These are phyloP conservation scores for Alopecurus myosuroides DNA, from an alignment of 176 grass and related monocot genomes.

Conservation along the genomic window DNA sequence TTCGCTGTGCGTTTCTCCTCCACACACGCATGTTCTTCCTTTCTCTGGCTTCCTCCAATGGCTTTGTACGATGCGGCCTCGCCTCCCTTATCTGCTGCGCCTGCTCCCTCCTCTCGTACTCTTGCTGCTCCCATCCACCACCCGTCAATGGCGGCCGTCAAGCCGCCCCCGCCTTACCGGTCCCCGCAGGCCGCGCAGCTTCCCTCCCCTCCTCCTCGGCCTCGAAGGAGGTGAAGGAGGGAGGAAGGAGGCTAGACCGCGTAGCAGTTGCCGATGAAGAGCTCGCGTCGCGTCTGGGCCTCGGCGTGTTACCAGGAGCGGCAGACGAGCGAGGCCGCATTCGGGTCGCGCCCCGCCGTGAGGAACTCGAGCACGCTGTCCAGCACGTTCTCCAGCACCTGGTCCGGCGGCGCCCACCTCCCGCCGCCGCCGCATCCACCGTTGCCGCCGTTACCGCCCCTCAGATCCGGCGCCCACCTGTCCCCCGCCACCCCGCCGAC, in stretches of 20 bases:
- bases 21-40: too few relatives aligned
- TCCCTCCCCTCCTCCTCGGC: too few relatives aligned
- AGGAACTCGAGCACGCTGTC: slow-evolving; percentile 88
- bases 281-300: slow-evolving; percentile 74
- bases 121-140: too few relatives aligned
- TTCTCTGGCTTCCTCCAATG: too few relatives aligned
- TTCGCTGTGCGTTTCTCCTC: too few relatives aligned
- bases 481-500: slow-evolving; percentile 20
- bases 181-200: too few relatives aligned
- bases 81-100: too few relatives aligned
- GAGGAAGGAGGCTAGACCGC: slow-evolving; percentile 83
- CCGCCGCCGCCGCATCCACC: not conserved
- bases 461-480: slow-evolving; percentile 61
- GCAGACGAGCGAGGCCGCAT: slow-evolving; percentile 75
- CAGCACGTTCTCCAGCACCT: slow-evolving; percentile 84
- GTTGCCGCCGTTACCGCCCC: slow-evolving; percentile 27
- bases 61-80: too few relatives aligned
- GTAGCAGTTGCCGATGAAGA: slow-evolving; percentile 99
- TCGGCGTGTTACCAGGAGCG: slow-evolving; percentile 82
- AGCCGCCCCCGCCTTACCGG: too few relatives aligned
- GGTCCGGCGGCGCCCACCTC: slow-evolving; percentile 66
- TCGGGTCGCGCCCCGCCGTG: slow-evolving; percentile 61
- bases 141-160: too few relatives aligned
- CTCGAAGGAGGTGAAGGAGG: too few relatives aligned
- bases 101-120: too few relatives aligned